Base-by-base conservation (phyloP, 768 basidiomycete genomes). In the Tephrocybe rancida region DNA sequence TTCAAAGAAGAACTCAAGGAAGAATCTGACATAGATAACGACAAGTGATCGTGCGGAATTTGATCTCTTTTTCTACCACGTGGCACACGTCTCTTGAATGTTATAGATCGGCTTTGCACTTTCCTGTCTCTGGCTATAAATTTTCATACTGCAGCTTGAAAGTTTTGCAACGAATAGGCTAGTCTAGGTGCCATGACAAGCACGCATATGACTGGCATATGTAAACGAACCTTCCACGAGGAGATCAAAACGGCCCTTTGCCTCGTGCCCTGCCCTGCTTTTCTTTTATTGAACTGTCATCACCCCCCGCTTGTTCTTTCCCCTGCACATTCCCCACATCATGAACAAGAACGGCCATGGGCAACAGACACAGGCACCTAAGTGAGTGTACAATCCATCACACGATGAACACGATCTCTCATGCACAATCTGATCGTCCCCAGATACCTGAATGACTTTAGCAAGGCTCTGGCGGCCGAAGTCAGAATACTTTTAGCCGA, bases 361-460 rank as follows among this genome's bases (percentile, higher is more conserved):
- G 7, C 39, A 3, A 21, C 39, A 19, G 18, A 19, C 13, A 8
- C 39, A 41, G 39, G 10, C 39, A 2, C 39, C 39, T 3, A 41
- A 41, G 39, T 41, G 19, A 41, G 21, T 7, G 6, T 21, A 6
- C 39, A 19, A 22, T 5, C 6, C 11, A 5, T 21, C 6, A 3
- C n/a, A 8, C 11, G 39, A 41, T 13, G n/a, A 7, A 22, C 11
- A 5, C 39, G 21, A 41, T 41, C 21, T 41, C 30, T 32, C 30
- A 32, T 55, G 50, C 43, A 43, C 44, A 27, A 10, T 16, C 5
- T n/a, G 26, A 22, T 50, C 16, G 19, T 58, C 26, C 19, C 58
- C 44, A 76, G 79, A 75, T 88, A 90, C 62, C 73, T 92, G 38
- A 87, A 90, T 61, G 88, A 93, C 59, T 92, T 93, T 68, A 92